Base-by-base conservation (phyloP, 2,329 filamentous ascomycete species). In the Fusarium concolor region DNA sequence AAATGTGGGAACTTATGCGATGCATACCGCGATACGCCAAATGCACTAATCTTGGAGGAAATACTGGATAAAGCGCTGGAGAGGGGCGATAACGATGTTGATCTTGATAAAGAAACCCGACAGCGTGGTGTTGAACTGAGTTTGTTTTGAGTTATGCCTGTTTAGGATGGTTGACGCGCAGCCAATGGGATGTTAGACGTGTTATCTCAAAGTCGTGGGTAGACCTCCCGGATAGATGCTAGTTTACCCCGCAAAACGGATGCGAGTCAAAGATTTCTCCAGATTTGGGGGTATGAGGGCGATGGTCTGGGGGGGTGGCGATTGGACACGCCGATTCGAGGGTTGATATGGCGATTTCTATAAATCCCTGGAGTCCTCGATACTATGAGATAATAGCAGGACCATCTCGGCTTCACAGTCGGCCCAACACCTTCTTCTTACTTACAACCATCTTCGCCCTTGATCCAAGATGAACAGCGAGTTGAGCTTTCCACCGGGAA, bases 21-120 rank as follows among this genome's bases (percentile, higher is more conserved):
- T 3, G 62, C 69, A 3, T 71, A 71, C 14, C 43, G 53, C 2
- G 41, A 44, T 8, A 62, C 68, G 2, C 39, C 59, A 1, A 71
- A 70, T n/a, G 63, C 57, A 2, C 28, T 41, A 0, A 53, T 55
- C 2, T 9, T 71, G 2, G 54, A 61, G 8, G 68, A 65, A 15
- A 65, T 71, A 18, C 37, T 71, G 1, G 69, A 71, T 3, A 57
- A 62, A 1, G 69, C 69, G 4, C 20, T 71, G 5, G 22, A 60
- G 20, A 50, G 18, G 2, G 59, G 62, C 4, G 59, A 71, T 28
- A 52, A 70, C 18, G 22, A 42, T 12, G 43, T 56, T 18, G 62
- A 71, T n/a, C 44, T 71, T 4, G 69, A 71, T 17, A 51, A 43
- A 29, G 44, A 63, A 24, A 64, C 68, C 3, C 53, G 46, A 10